A percentile compares a stretch with the other conserved stretches of the same genome.
Conservation (phyloP, 257 asterid species). For the Henckelia pumila region DNA sequence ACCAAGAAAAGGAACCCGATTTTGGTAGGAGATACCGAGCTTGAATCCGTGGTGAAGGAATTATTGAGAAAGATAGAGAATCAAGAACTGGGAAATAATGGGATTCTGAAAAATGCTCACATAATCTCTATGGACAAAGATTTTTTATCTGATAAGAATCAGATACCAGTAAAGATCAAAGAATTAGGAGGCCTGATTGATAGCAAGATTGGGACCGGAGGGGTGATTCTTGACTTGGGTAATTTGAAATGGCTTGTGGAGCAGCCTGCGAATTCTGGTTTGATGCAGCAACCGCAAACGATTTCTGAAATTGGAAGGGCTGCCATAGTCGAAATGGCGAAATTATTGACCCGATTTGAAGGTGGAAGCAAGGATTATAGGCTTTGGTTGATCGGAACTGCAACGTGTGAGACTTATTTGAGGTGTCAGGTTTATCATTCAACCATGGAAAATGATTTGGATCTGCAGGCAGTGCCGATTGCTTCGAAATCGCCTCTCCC, state of each 20-base stretch:
- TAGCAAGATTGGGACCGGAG: slow-evolving; percentile 45
- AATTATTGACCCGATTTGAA: slow-evolving; percentile 40
- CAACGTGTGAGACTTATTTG: slow-evolving; percentile 90
- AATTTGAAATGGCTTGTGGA: slow-evolving; percentile 96
- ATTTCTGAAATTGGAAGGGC: slow-evolving; percentile 58
- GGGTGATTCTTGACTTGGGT: slow-evolving; percentile 84
- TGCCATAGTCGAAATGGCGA: slow-evolving; percentile 65
- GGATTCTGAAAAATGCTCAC: slow-evolving; percentile 42
- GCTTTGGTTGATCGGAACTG: slow-evolving; percentile 90
- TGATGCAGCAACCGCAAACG: slow-evolving; percentile 42
- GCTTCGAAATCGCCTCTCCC: slow-evolving; percentile 76
- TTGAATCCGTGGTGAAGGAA: slow-evolving; percentile 68
- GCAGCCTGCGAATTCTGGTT: slow-evolving; percentile 44
- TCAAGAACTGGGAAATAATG: slow-evolving; percentile 44
- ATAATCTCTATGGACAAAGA: slow-evolving; percentile 56
- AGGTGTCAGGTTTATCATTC: slow-evolving; percentile 97
- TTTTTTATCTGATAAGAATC: slow-evolving; percentile 38
- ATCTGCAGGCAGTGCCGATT: slow-evolving; percentile 88
- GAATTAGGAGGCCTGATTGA: slow-evolving; percentile 57
- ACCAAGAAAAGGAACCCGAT: slow-evolving; percentile 77
- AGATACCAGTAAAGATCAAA: slow-evolving; percentile 46
- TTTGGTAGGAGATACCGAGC: slow-evolving; percentile 77
- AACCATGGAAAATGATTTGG: slow-evolving; percentile 92
- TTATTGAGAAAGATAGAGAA: slow-evolving; percentile 49
- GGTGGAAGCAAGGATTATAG: slow-evolving; percentile 31